Percentiles rank a stretch among this genome's conserved stretches.
phyloP scores from a whole-genome alignment of 805 yeast genomes.

The Metschnikowia chrysomelidarum region DNA sequence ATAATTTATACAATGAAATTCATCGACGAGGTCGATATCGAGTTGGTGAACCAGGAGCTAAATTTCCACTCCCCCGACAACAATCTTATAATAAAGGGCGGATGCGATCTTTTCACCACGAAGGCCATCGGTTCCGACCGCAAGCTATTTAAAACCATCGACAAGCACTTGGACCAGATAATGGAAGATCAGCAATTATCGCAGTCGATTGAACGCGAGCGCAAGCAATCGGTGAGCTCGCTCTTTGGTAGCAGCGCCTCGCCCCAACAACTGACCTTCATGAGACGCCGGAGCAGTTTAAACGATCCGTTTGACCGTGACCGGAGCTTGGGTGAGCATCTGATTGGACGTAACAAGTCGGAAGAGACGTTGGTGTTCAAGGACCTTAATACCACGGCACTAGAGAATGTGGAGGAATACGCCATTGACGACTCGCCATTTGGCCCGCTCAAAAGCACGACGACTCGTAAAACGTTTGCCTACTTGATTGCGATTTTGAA shows the following conservation, averaged over 20 bases:
- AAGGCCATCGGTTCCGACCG: constrained; percentile 90
- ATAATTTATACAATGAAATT: constrained; percentile 62
- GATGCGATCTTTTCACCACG: constrained; percentile 91
- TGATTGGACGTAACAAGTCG: constrained; percentile 23
- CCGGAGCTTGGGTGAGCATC: constrained; percentile 27
- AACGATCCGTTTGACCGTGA: constrained; percentile 23
- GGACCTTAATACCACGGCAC: constrained; percentile 12
- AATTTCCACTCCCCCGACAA: constrained; percentile 40
- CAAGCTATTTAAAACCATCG: constrained; percentile 83
- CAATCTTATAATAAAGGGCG: constrained; percentile 63
- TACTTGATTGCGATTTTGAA: constrained; percentile 87
- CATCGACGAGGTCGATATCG: constrained; percentile 92
- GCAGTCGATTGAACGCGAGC: constrained; percentile 36
- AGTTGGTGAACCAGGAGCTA: constrained; percentile 81
- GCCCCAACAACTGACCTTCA: constrained; percentile 24
- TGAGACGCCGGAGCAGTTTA: constrained; percentile 25
- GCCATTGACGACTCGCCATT: constrained; percentile 64
- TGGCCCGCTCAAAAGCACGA: constrained; percentile 85
- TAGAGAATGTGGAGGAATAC: constrained; percentile 13
- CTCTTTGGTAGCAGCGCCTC: constrained; percentile 39
- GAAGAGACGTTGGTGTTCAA: constrained; percentile 12
- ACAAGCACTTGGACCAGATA: constrained; percentile 66
- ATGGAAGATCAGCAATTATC: constrained; percentile 45
- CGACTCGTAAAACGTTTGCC: constrained; percentile 86
- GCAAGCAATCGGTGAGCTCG: constrained; percentile 36